Evolutionary conservation across 495 filamentous ascomycete genomes (phyloP).

Genomic region (Neurospora sp.): DNA sequence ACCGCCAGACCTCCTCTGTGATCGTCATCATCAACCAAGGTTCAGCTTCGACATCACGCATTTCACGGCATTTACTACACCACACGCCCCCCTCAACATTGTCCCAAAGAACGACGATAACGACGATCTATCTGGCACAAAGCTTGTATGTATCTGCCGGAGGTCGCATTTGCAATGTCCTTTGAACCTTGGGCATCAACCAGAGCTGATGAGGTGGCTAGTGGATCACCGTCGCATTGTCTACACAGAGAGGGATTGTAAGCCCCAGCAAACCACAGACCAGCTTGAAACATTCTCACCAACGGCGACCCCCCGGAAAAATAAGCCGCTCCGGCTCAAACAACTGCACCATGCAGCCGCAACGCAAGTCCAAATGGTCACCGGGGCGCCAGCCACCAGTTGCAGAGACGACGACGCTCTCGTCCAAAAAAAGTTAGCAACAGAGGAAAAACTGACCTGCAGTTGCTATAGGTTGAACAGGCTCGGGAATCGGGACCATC

Average conservation of each 20-base stretch:
- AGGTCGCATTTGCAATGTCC: not conserved
- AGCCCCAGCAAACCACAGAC: not conserved
- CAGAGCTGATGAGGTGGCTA: not conserved
- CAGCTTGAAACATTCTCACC: not conserved
- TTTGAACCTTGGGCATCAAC: not conserved
- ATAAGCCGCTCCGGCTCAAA: not conserved
- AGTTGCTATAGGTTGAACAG: not conserved
- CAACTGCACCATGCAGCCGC: not conserved
- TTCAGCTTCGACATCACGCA: not conserved
- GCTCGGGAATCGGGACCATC: not conserved
- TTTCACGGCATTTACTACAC: not conserved
- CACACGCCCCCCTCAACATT: not conserved
- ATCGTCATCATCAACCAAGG: not conserved
- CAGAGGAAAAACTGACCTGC: not conserved
- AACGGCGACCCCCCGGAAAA: not conserved
- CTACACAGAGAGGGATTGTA: not conserved
- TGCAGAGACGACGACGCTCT: not conserved
- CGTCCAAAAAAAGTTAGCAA: not conserved
- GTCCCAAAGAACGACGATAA: not conserved
- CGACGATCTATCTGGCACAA: not conserved
- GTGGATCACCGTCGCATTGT: not conserved
- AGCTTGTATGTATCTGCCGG: not conserved
- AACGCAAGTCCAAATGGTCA: not conserved
- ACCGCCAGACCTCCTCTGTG: not conserved
- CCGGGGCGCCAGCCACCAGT: not conserved